Evolutionary conservation across 768 basidiomycete species (phyloP), one percentile per base, ranked within the genome.

Genomic region (Amylocystis lapponica): DNA sequence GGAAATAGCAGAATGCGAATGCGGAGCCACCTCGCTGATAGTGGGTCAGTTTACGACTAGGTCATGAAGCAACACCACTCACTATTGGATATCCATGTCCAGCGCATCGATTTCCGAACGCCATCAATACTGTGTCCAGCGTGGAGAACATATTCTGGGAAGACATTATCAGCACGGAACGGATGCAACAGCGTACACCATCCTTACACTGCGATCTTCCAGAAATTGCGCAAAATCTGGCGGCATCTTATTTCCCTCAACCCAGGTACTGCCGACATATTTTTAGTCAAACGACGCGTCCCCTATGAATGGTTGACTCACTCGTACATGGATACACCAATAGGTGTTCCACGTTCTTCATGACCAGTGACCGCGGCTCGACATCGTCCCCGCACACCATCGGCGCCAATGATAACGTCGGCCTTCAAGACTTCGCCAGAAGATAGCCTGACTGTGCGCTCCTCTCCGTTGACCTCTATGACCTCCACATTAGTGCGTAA

Each of bases 341-440:
- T 55, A 9, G 48, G 45, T 6, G 29, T 43, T 17, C 43, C 45
- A n/a, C 35, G 27, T 27, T 46, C 51, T 7, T 43, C 27, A 4
- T 52, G 42, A 0, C 53, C 56, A 5, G 50, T 39, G 16, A 56
- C 25, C 1, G 47, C 29, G n/a, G 30, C 30, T 8, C 62, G 54
- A 29, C 49, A 52, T 2, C 54, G 33, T 9, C 64, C 62, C 22
- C 41, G 49, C 23, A 45, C 46, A 36, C 66, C 66, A 37, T 67
- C 66, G n/a, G 66, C 66, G 16, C 65, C 66, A 20, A 68, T 46
- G 14, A 68, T 45, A 12, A 67, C 47, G 34, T 67, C 66, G n/a
- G 56, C 61, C 4, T 48, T 34, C 12, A 66, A n/a, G 14, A 49
- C 48, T 31, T 65, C 60, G 6, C 66, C 66, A 3, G 48, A 55